phyloP scores from a whole-genome alignment of 345 rosid genomes.

The Euphorbia pulcherrima region DNA sequence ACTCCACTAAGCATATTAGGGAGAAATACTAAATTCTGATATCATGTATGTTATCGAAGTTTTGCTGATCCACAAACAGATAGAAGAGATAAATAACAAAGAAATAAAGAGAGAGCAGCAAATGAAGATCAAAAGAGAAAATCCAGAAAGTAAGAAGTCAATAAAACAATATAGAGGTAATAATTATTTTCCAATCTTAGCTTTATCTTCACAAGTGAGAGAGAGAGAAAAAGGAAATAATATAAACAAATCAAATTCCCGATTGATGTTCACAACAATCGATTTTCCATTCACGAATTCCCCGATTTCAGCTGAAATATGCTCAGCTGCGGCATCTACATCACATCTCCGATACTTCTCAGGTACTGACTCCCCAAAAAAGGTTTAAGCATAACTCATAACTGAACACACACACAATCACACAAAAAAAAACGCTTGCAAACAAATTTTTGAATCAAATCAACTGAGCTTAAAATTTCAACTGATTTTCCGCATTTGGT shows the following conservation, averaged over 20 bases:
- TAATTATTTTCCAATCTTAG: neutral
- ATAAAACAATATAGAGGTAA: neutral
- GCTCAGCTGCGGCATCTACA: neutral
- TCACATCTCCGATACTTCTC: constrained; percentile 16
- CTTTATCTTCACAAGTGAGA: neutral
- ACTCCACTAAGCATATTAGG: neutral
- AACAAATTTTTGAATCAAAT: neutral
- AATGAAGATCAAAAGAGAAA: neutral
- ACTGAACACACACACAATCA: neutral
- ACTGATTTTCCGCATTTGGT: constrained; percentile 1
- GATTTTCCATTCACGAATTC: neutral
- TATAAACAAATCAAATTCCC: neutral
- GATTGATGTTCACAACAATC: neutral
- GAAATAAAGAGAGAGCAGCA: neutral
- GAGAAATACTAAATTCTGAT: neutral
- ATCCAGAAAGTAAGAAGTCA: neutral
- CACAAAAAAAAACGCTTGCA: too few species aligned
- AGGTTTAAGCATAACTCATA: neutral
- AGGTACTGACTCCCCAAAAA: constrained; percentile 4
- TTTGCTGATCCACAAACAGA: neutral
- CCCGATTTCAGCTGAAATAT: neutral
- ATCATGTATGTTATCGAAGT: neutral
- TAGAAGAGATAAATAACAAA: neutral
- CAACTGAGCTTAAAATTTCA: neutral
- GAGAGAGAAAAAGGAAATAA: neutral